Base-by-base conservation (phyloP, 2,329 filamentous ascomycete species). In the Xylariaceae sp. region DNA sequence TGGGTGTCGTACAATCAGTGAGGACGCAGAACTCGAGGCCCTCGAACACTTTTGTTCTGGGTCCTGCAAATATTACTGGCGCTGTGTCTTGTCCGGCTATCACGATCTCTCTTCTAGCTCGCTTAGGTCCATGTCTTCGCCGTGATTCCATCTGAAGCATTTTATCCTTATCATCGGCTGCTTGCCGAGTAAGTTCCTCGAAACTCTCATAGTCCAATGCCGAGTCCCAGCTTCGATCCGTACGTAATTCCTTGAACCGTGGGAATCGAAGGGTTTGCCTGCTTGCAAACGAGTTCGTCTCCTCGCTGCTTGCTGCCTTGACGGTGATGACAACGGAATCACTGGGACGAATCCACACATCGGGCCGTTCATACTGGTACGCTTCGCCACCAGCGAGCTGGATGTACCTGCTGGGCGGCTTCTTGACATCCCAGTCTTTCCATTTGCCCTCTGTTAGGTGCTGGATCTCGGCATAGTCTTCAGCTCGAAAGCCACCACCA, bases 371-470 rank as follows among this genome's bases (percentile, higher is more conserved):
- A 57, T 82, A 78, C 65, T 94, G 88, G 23, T 72, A 72, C 7
- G 80, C 77, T 49, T 89, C 86, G 10, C 88, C 88, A 8, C 92
- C 91, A 3, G 85, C 92, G 2, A 97, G 82, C 65, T 92, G 88
- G 53, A 99, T 86, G 67, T 86, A 91, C 50, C 89, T 78, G 1
- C 78, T 85, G 0, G 94, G 93, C 2, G 92, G 91, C 35, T 83
- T 86, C 60, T 84, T 87, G 0, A 78, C 67, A 69, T 97, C 87
- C 91, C 92, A 99, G 26, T 89, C 83, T 10, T 81, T 80, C 94
- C 94, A 99, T 70, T 96, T 96, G 4, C 89, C 92, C 53, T 96
- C 89, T 0, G 93, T 97, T 20, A 85, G 81, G 65, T 96, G 91
- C 4, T 85, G 81, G 39, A 99, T 87, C 52, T 88, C 84, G 0